phyloP scores from a whole-genome alignment of 1,139 yeast genomes.

The Saccharomyces hybrid region DNA sequence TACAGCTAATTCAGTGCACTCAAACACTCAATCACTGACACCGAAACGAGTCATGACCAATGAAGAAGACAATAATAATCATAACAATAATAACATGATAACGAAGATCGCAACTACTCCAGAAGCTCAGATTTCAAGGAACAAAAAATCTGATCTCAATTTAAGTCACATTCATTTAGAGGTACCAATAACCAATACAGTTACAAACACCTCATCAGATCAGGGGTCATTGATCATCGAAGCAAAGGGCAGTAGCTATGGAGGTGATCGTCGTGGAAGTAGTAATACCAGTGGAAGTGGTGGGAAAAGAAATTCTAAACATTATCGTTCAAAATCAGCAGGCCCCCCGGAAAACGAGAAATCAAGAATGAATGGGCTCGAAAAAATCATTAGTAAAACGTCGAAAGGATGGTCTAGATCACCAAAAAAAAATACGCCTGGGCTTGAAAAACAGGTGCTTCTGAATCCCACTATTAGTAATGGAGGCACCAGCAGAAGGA shows the following conservation, averaged over 20 bases:
- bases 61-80: neutral
- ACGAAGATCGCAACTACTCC: neutral
- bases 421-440: constrained; percentile 7
- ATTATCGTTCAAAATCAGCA: constrained; percentile 4
- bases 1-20: neutral
- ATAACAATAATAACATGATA: constrained; percentile 1
- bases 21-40: neutral
- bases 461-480: constrained; percentile 3
- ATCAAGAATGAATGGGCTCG: constrained; percentile 14
- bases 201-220: neutral
- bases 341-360: constrained; percentile 7
- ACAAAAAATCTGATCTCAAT: neutral
- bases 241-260: neutral
- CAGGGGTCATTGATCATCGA: neutral
- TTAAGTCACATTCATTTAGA: neutral
- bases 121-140: neutral
- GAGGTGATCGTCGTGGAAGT: neutral
- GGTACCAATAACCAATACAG: neutral
- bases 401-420: constrained; percentile 19
- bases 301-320: neutral
- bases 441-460: constrained; percentile 1
- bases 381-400: constrained; percentile 17
- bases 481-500: constrained; percentile 5
- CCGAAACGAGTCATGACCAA: neutral
- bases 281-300: neutral